Evolutionary conservation across 805 yeast species (phyloP), one percentile per base, ranked within the genome.

Genomic region (Candida saitoana): DNA sequence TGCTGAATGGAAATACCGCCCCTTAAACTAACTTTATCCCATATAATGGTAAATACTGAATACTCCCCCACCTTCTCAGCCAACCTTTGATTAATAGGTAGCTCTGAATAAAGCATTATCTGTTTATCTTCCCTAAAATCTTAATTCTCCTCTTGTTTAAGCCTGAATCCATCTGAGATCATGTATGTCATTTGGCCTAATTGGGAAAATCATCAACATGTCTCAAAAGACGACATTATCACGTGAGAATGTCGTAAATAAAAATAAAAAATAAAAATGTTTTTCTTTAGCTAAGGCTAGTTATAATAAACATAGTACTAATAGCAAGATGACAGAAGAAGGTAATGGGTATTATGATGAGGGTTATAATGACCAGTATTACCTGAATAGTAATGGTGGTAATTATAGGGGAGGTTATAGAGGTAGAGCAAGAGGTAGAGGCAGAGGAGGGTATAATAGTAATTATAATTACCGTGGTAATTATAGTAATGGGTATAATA

Each of bases 401-500:
- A 36, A 40, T 15, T 38, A 42, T 15, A 39, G 48, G 9, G 19
- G 22, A 5, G 19, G 38, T 11, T n/a, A 24, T 17, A 24, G 38
- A 6, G 38, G 38, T 4, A 24, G 38, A 9, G 38, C 30, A 6
- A 5, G 38, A 24, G 38, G 38, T 4, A 11, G 31, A 42, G 36
- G 36, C 18, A 27, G 42, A 2, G 41, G 39, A 14, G 34, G 37
- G 8, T 34, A 29, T 19, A 16, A 29, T 34, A 41, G 39, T 20
- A 30, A 18, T 35, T 15, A 27, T 18, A 20, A 37, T 19, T 24
- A 25, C 17, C 34, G 40, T 18, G 36, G 47, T 24, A 38, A 38
- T 25, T 34, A 36, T 9, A 40, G 30, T 5, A 41, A 39, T 22
- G 44, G 40, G n/a, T 27, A 27, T 17, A 56, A 54, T 20, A 48